Evolutionary conservation across 2,329 filamentous ascomycete genomes (phyloP), one percentile per base, ranked within the genome.

Genomic region (Ramichloridium luteum): DNA sequence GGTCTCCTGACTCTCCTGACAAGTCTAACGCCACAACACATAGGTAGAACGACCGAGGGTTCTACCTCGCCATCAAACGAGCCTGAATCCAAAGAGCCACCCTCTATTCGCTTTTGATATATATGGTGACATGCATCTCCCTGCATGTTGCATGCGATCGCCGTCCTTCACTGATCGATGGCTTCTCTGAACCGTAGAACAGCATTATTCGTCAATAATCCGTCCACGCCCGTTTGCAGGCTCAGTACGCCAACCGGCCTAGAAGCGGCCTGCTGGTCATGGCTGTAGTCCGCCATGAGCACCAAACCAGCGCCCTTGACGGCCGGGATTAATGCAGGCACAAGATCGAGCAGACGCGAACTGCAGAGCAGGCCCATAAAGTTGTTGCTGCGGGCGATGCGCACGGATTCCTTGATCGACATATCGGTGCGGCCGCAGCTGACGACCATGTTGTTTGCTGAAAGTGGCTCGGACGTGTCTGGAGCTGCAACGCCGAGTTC

Each of bases 321-420:
- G 2, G 86, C 83, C 45, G 92, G 83, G 32, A 93, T 77, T 28
- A 98, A 69, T 2, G 86, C 83, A 1, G 90, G 90, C 6, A 94
- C 86, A 64, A 93, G 84, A 39, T 92, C 82, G 64, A 98, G 59
- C 41, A 98, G 66, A 44, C 80, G 73, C 17, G 83, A 88, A 46
- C 78, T 85, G 60, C 86, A 94, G 38, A 96, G 82, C 50, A 98
- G 57, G 3, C 90, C 90, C 90, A 98, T 98, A 44, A 98, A 83
- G 55, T 98, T 98, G 55, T 98, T 98, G 53, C 78, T 82, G 57
- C 92, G 81, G 13, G 88, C 86, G 51, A 93, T 84, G 41, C 86
- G 73, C 10, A 94, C 90, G 4, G 83, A 83, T 55, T 98, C 88
- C 61, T 96, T 98, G 45, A 96, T 83, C 4, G 84, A 93, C 43